These are phyloP conservation scores for Fistulifera solaris DNA, from an alignment of 108 stramenopile genomes.

Conservation along the genomic window DNA sequence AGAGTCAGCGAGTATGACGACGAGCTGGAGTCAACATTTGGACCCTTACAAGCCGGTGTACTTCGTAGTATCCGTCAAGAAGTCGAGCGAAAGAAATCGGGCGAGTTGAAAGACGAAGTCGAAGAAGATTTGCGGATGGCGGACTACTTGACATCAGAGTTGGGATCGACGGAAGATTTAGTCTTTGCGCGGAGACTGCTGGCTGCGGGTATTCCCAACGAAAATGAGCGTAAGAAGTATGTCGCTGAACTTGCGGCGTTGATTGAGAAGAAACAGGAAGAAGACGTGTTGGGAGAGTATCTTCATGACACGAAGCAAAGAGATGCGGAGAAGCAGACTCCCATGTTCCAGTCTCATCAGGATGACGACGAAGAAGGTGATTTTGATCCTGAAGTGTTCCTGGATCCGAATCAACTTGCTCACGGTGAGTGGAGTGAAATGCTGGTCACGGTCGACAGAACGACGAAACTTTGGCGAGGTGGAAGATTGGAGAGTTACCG, in stretches of 20 bases:
- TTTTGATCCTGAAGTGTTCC: constrained; percentile 21
- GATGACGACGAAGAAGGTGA: constrained; percentile 1
- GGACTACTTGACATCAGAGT: constrained; percentile 57
- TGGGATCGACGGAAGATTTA: constrained; percentile 69
- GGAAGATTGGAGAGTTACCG: constrained; percentile 86
- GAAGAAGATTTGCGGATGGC: constrained; percentile 48
- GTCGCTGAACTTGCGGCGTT: constrained; percentile 22
- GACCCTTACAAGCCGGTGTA: constrained; percentile 3
- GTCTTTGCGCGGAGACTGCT: constrained; percentile 40
- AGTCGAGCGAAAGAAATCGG: background rate
- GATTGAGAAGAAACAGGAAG: constrained; percentile 23
- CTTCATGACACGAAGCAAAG: background rate
- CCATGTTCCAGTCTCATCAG: background rate
- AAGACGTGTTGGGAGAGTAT: background rate
- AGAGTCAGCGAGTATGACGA: background rate
- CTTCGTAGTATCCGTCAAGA: background rate
- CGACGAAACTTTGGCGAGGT: constrained; percentile 86
- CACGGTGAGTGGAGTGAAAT: constrained; percentile 41
- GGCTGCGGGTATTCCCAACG: constrained; percentile 27
- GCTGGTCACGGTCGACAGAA: constrained; percentile 66
- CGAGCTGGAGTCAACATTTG: constrained; percentile 4
- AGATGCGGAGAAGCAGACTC: background rate
- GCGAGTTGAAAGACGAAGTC: background rate
- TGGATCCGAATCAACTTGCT: constrained; percentile 38
- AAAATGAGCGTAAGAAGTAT: constrained; percentile 24